Conservation (phyloP, 108 stramenopile species). For the Nitzschia sp. region DNA sequence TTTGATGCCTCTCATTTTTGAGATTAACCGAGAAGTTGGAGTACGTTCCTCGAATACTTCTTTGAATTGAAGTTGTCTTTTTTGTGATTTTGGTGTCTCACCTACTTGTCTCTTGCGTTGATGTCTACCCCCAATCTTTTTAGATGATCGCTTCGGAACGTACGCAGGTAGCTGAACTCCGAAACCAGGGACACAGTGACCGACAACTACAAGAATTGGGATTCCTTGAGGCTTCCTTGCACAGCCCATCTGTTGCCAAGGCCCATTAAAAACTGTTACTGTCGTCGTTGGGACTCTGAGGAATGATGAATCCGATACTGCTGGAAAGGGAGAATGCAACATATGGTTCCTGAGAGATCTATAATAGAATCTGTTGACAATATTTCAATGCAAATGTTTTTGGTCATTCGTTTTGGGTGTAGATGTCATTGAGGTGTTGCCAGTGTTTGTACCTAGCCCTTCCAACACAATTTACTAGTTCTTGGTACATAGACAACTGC, state of each 20-base stretch:
- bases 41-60: constrained; percentile 32
- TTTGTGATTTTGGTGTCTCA: not conserved
- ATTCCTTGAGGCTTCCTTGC: constrained; percentile 56
- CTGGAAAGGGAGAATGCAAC: too few species aligned
- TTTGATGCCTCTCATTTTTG: constrained; percentile 85
- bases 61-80: not conserved
- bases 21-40: constrained; percentile 83
- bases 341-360: too few species aligned
- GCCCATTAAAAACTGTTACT: constrained; percentile 7
- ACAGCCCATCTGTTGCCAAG: constrained; percentile 51
- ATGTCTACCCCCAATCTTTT: not conserved
- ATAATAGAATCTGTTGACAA: too few species aligned
- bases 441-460: too few species aligned
- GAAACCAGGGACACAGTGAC: constrained; percentile 81
- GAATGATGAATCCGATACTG: too few species aligned
- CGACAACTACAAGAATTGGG: constrained; percentile 86
- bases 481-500: too few species aligned
- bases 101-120: too few species aligned
- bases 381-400: too few species aligned
- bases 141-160: constrained; percentile 82
- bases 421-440: too few species aligned
- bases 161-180: constrained; percentile 72
- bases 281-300: not conserved
- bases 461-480: too few species aligned
- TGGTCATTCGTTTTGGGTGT: too few species aligned